Evolutionary conservation across 2,329 filamentous ascomycete genomes (phyloP).

Genomic region (Colletotrichum sojae): DNA sequence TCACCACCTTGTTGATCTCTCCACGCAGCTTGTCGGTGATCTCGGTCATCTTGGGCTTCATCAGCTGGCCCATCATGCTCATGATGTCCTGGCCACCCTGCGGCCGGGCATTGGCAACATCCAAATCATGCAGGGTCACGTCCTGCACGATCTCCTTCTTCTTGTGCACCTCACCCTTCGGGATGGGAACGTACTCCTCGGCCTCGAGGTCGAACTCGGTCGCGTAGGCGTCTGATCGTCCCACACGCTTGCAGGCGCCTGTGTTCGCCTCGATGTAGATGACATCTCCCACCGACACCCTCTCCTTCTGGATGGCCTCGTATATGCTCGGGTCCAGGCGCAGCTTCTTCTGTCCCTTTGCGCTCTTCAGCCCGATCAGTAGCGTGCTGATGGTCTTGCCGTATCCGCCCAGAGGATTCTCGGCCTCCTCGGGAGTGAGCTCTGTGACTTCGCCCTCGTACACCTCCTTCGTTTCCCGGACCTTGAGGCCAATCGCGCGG

Average conservation of each 20-base stretch:
- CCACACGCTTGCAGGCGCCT: conserved; percentile 96
- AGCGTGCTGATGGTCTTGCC: conserved; percentile 98
- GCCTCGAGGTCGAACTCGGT: conserved; percentile 99
- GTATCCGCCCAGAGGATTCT: conserved; percentile 97
- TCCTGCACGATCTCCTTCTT: conserved; percentile 99
- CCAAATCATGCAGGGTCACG: conserved; percentile 95
- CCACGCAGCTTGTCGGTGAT: conserved; percentile 96
- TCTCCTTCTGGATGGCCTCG: conserved; percentile 98
- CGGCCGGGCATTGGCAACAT: conserved; percentile 94
- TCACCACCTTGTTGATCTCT: conserved; percentile 99
- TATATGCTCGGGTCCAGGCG: conserved; percentile 98
- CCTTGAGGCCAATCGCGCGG: conserved; percentile 94
- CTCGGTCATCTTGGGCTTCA: conserved; percentile 99
- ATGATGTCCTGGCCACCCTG: conserved; percentile 99
- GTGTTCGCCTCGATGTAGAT: conserved; percentile 99
- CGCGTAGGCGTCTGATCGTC: conserved; percentile 94
- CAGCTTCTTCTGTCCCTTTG: conserved; percentile 97
- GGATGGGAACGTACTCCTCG: conserved; percentile 98
- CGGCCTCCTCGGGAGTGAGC: conserved; percentile 96
- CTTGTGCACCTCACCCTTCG: conserved; percentile 99
- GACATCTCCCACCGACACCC: conserved; percentile 95
- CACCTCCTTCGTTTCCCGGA: conserved; percentile 98
- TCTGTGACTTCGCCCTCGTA: conserved; percentile 99
- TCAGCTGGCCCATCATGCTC: conserved; percentile 99
- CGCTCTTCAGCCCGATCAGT: conserved; percentile 93